Evolutionary conservation across 345 rosid species (phyloP).

Genomic region (Linum usitatissimum): DNA sequence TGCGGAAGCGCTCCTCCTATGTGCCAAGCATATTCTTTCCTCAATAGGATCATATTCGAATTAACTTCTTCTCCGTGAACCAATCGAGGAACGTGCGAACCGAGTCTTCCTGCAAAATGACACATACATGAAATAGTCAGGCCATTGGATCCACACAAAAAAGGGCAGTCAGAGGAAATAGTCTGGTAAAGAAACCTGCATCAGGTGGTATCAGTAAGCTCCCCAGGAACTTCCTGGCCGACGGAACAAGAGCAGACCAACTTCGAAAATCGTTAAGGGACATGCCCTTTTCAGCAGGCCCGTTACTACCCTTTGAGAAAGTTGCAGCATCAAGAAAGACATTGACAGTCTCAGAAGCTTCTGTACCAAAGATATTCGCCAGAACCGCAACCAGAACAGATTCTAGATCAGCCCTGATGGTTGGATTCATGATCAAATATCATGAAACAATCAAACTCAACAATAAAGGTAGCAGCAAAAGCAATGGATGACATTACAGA

Average conservation of each 20-base stretch:
- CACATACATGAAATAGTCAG: neutral
- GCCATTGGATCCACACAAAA: neutral
- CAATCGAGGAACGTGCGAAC: constrained; percentile 64
- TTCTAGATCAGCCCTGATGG: constrained; percentile 66
- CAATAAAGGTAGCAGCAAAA: neutral
- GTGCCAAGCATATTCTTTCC: constrained; percentile 83
- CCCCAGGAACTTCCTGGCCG: constrained; percentile 72
- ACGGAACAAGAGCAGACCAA: constrained; percentile 60
- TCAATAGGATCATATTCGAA: constrained; percentile 37
- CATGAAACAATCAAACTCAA: neutral
- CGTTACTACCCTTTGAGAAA: constrained; percentile 38
- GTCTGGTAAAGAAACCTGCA: constrained; percentile 36
- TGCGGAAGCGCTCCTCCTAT: constrained; percentile 84
- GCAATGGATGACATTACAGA: neutral
- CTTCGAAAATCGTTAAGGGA: constrained; percentile 63
- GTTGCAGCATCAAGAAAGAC: constrained; percentile 50
- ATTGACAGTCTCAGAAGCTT: constrained; percentile 31
- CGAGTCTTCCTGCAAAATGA: constrained; percentile 36
- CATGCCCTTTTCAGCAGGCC: constrained; percentile 39
- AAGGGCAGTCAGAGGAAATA: neutral
- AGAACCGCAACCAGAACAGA: constrained; percentile 34
- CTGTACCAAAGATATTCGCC: constrained; percentile 32
- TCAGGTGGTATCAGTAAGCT: constrained; percentile 54
- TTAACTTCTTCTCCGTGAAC: constrained; percentile 33
- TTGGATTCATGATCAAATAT: constrained; percentile 9